Percentiles rank a stretch among this genome's conserved stretches.
Conservation (phyloP, 805 yeast species). For the Sugiyamaella valdiviana region DNA sequence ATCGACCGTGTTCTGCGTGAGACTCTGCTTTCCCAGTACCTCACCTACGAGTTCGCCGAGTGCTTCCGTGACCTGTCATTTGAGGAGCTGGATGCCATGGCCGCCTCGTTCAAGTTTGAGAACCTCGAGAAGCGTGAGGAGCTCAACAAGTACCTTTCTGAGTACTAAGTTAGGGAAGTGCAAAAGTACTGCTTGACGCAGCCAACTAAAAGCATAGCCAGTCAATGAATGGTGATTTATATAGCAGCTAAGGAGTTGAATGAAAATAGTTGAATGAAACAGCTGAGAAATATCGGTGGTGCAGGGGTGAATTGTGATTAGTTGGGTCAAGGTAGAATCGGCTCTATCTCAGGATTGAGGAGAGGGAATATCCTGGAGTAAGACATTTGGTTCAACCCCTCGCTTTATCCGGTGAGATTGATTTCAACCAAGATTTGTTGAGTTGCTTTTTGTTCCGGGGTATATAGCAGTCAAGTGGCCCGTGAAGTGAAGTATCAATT, state of each 20-base stretch:
- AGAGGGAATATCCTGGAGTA: no score
- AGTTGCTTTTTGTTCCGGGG: no score
- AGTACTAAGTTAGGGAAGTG: slow-evolving; percentile 3
- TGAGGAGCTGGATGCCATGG: slow-evolving; percentile 45
- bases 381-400: no score
- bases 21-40: slow-evolving; percentile 39
- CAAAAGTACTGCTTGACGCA: not conserved
- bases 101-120: slow-evolving; percentile 45
- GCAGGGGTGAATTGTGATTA: no score
- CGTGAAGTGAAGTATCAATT: no score
- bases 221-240: not conserved
- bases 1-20: slow-evolving; percentile 38
- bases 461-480: no score
- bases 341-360: no score
- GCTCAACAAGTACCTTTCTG: slow-evolving; percentile 29
- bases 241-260: not conserved
- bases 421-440: no score
- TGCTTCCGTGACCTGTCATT: slow-evolving; percentile 37
- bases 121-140: slow-evolving; percentile 39
- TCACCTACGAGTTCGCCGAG: slow-evolving; percentile 43
- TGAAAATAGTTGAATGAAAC: not conserved
- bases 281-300: no score
- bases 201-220: not conserved
- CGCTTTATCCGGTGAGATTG: no score
- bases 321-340: no score